Conservation (phyloP, 352 stramenopile species). For the Phytopythium litorale region DNA sequence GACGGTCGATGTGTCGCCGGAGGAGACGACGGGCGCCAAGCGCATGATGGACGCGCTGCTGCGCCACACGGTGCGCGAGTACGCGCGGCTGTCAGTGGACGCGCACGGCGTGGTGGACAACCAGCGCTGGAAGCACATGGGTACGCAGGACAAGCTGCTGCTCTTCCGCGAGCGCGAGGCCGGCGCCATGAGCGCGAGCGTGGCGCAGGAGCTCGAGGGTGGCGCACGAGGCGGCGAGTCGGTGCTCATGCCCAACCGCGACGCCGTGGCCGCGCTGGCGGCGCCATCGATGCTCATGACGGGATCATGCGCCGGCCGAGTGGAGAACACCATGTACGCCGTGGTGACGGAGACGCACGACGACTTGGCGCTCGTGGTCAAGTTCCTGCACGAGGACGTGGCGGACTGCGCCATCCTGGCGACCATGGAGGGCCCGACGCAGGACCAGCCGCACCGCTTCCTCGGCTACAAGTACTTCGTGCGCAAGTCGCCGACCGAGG, state of each 20-base stretch:
- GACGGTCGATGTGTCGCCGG: conserved; percentile 27
- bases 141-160: conserved; percentile 40
- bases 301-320: conserved; percentile 34
- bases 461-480: conserved; percentile 72
- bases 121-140: conserved; percentile 35
- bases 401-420: conserved; percentile 60
- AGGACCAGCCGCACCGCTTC: conserved; percentile 45
- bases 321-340: conserved; percentile 57
- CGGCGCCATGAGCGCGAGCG: conserved; percentile 19
- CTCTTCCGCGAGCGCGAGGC: conserved; percentile 41
- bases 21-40: conserved; percentile 32
- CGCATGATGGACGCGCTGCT: conserved; percentile 42
- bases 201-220: conserved; percentile 18
- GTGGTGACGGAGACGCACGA: conserved; percentile 48
- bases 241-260: conserved; percentile 27
- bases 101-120: conserved; percentile 31
- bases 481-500: conserved; percentile 38
- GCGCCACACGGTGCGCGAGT: conserved; percentile 38
- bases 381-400: conserved; percentile 58
- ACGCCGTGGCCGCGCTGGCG: conserved; percentile 26
- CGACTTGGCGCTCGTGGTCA: conserved; percentile 48
- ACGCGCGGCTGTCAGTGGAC: conserved; percentile 35
- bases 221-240: conserved; percentile 8
- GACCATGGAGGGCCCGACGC: conserved; percentile 43
- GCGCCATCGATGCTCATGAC: conserved; percentile 41